These are phyloP conservation scores for Rhizopus arrhizus DNA, from an alignment of 371 early-diverging fungal genomes.

Conservation along the genomic window DNA sequence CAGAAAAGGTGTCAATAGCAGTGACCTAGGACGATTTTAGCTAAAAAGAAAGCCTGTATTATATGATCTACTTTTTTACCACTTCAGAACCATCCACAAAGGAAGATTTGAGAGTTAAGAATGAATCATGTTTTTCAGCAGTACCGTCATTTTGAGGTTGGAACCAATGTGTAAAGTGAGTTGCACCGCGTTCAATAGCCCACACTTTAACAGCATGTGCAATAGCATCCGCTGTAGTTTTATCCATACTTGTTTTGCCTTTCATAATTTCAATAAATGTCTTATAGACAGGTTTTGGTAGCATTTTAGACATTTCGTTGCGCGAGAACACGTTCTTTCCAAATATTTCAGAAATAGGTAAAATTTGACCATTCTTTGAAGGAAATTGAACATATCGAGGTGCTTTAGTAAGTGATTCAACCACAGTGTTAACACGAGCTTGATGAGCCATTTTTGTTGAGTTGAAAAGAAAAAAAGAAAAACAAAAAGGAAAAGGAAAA, in stretches of 20 bases:
- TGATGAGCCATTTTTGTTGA: constrained; percentile 41
- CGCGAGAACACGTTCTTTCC: constrained; percentile 91
- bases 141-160: constrained; percentile 98
- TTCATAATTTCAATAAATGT: constrained; percentile 86
- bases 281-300: constrained; percentile 94
- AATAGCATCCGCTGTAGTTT: constrained; percentile 94
- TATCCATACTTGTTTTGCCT: constrained; percentile 87
- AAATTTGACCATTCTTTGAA: constrained; percentile 65
- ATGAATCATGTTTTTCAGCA: constrained; percentile 98
- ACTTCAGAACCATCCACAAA: constrained; percentile 81
- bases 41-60: too few species aligned
- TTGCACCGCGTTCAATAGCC: constrained; percentile 94
- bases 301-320: constrained; percentile 79
- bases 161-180: constrained; percentile 99
- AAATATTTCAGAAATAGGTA: constrained; percentile 87
- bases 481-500: constrained; percentile 1
- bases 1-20: constrained; percentile 93
- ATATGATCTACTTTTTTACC: constrained; percentile 35
- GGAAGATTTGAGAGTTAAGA: constrained; percentile 82
- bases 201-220: constrained; percentile 96
- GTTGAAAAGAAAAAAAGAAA: not conserved
- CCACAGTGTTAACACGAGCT: constrained; percentile 53
- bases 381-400: constrained; percentile 76
- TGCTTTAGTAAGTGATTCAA: constrained; percentile 52
- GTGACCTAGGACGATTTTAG: constrained; percentile 49